A percentile compares a stretch with the other conserved stretches of the same genome.
phyloP scores from a whole-genome alignment of 768 basidiomycete species.

The Pleurotus pulmonarius region DNA sequence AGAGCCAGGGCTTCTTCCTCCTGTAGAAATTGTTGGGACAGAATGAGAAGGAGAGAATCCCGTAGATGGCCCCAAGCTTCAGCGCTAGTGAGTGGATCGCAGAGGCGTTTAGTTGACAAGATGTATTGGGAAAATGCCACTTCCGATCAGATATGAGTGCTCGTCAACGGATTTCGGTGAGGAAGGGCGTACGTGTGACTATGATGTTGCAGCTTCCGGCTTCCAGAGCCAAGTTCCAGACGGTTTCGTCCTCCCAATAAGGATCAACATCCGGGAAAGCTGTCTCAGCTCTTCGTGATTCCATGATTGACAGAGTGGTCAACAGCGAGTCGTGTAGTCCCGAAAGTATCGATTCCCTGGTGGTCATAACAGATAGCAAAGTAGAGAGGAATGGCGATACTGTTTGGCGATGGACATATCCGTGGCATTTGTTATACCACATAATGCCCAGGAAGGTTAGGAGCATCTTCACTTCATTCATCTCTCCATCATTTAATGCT shows the following conservation, averaged over 20 bases:
- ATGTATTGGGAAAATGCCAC: slow-evolving; percentile 47
- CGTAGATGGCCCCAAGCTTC: slow-evolving; percentile 57
- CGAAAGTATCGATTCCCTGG: slow-evolving; percentile 1
- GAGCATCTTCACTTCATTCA: slow-evolving; percentile 17
- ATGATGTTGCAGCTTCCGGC: slow-evolving; percentile 26
- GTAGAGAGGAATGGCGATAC: slow-evolving; percentile 18
- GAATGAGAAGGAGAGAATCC: slow-evolving; percentile 43
- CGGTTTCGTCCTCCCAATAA: slow-evolving; percentile 24
- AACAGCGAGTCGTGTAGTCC: slow-evolving; percentile 32
- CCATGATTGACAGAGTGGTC: slow-evolving; percentile 26
- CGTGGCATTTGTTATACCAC: slow-evolving; percentile 23
- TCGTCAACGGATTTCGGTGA: too few species aligned
- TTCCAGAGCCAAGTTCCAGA: slow-evolving; percentile 34
- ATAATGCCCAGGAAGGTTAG: slow-evolving; percentile 31
- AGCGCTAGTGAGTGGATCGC: slow-evolving; percentile 34
- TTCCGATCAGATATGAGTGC: slow-evolving; percentile 14
- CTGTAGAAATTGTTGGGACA: slow-evolving; percentile 38
- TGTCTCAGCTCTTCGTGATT: slow-evolving; percentile 10
- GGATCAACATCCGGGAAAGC: slow-evolving; percentile 8
- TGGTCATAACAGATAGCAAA: slow-evolving; percentile 14
- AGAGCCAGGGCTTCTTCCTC: slow-evolving; percentile 51
- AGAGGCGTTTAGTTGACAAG: slow-evolving; percentile 17
- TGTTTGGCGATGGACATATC: slow-evolving; percentile 15
- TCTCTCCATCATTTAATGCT: not conserved
- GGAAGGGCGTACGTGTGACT: slow-evolving; percentile 34